A percentile compares a stretch with the other conserved stretches of the same genome.
These are phyloP conservation scores for Linaria vulgaris DNA, from an alignment of 257 asterid species.

Conservation along the genomic window DNA sequence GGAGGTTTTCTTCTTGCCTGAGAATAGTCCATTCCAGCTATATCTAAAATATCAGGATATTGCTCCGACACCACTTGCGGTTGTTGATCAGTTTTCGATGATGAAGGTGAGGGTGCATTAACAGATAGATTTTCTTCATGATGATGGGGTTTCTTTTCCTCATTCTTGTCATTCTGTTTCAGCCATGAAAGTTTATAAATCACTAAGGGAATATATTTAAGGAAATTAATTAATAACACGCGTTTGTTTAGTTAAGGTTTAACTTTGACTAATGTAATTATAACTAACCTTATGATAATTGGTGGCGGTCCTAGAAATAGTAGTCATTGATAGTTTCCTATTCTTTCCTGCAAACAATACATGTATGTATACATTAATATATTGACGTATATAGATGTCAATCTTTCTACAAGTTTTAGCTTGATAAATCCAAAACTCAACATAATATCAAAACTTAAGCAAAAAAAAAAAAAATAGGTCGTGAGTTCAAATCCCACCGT, in stretches of 20 bases:
- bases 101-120: slow-evolving; percentile 34
- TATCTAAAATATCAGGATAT: slow-evolving; percentile 55
- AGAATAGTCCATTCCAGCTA: slow-evolving; percentile 85
- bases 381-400: no score
- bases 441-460: no score
- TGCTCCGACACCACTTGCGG: slow-evolving; percentile 19
- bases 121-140: slow-evolving; percentile 34
- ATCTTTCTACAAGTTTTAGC: no score
- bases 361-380: neutral
- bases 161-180: slow-evolving; percentile 39
- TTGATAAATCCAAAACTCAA: no score
- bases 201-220: neutral
- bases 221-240: neutral
- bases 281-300: slow-evolving; percentile 58
- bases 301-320: slow-evolving; percentile 36
- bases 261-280: neutral
- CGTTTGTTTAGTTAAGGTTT: neutral
- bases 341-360: slow-evolving; percentile 52
- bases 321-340: slow-evolving; percentile 47
- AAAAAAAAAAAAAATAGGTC: no score
- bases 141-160: slow-evolving; percentile 25
- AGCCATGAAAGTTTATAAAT: slow-evolving; percentile 5
- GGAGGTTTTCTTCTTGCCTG: slow-evolving; percentile 76
- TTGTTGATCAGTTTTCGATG: slow-evolving; percentile 21
- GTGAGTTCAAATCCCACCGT: no score